phyloP scores from a whole-genome alignment of 2,329 filamentous ascomycete species.

The Biscogniauxia sp. region DNA sequence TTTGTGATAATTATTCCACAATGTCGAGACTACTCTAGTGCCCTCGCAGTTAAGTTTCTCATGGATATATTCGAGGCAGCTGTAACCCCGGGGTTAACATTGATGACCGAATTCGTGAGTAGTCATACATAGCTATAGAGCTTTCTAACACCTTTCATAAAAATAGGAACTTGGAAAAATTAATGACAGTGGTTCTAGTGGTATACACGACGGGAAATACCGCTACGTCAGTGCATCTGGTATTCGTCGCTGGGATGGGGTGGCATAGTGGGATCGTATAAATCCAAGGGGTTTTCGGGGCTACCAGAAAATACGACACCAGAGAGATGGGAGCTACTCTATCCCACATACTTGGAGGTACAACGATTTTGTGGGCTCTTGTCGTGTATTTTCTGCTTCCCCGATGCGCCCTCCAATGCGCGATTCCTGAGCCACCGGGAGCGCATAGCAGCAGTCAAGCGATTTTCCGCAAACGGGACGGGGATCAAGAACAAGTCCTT shows the following conservation, averaged over 20 bases:
- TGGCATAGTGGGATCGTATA: slow-evolving; percentile 29
- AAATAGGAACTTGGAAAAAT: no score
- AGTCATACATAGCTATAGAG: no score
- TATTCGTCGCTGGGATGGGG: slow-evolving; percentile 29
- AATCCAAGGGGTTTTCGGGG: slow-evolving; percentile 32
- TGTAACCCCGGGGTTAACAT: slow-evolving; percentile 32
- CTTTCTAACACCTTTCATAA: no score
- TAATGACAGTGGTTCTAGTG: slow-evolving; percentile 14
- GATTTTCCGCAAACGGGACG: slow-evolving; percentile 33
- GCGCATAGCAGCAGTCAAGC: slow-evolving; percentile 30
- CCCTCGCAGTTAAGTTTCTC: slow-evolving; percentile 24
- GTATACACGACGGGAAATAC: slow-evolving; percentile 36
- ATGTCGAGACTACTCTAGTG: slow-evolving; percentile 26
- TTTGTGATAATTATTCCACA: slow-evolving; percentile 35
- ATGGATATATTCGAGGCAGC: slow-evolving; percentile 35
- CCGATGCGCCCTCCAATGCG: slow-evolving; percentile 33
- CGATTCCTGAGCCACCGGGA: slow-evolving; percentile 31
- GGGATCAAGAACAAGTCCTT: slow-evolving; percentile 36
- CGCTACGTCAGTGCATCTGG: slow-evolving; percentile 37
- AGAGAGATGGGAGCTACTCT: slow-evolving; percentile 34
- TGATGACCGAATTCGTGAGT: slow-evolving; percentile 33
- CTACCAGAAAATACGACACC: slow-evolving; percentile 27
- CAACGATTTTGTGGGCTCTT: slow-evolving; percentile 33
- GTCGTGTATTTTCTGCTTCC: slow-evolving; percentile 31
- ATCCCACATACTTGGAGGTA: slow-evolving; percentile 34